Evolutionary conservation across 805 yeast species (phyloP), one percentile per base, ranked within the genome.

Genomic region (Candida chauliodis): DNA sequence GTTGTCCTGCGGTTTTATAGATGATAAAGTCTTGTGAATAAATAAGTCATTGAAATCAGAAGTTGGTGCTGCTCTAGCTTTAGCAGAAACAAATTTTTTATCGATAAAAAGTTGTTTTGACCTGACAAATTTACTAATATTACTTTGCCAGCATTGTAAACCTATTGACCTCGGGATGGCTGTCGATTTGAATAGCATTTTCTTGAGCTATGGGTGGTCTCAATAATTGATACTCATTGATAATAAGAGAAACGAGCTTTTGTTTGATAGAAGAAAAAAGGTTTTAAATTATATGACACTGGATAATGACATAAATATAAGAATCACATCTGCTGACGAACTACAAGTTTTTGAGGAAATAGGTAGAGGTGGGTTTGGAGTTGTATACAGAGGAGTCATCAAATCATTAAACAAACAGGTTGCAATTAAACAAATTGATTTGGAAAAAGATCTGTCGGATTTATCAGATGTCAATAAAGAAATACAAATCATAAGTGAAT

Each of bases 281-380:
- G 5, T 8, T n/a, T 17, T n/a, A 14, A 28, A 25, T 6, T 25
- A 25, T 34, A 34, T 26, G 30, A 19, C 37, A 34, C 14, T 23
- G 7, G 13, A 23, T 6, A 17, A 36, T 36, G 30, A 23, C 22
- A 11, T 16, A 19, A 7, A 21, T 23, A 29, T 25, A 8, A 37
- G 41, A 37, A 20, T 37, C 11, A 5, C 20, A 30, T 55, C 63
- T 16, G 58, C 67, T 5, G 70, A 63, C 11, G 70, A 69, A 45
- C 49, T 69, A 14, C 69, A 67, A 33, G 63, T 69, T 2, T 66
- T 63, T 45, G 73, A 69, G 41, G 71, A 84, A 55, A 75, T 85
- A 3, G 93, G 93, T 3, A 63, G 82, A 39, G 93, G 93, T 1
- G 85, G 86, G 7, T 84, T 84, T 56, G 93, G 93, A 0, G 81